phyloP scores from a whole-genome alignment of 1,284 basidiomycete species.

The Melampsora larici-populina region DNA sequence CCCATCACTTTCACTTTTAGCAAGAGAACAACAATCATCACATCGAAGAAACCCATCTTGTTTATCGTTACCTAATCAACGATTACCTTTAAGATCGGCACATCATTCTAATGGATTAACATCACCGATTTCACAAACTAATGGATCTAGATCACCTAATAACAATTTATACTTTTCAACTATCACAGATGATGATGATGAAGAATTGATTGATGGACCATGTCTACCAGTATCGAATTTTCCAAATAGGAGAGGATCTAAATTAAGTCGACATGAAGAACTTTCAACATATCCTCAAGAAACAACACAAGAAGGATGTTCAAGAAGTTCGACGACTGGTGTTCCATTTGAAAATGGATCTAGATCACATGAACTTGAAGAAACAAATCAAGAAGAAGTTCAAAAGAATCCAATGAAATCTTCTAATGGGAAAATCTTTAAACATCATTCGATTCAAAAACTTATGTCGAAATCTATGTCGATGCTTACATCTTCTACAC shows the following conservation, averaged over 20 bases:
- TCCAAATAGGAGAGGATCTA: not conserved
- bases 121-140: not conserved
- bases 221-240: not conserved
- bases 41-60: constrained; percentile 37
- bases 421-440: not conserved
- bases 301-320: not conserved
- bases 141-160: not conserved
- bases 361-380: not conserved
- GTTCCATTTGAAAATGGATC: not conserved
- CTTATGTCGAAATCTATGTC: not conserved
- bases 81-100: not conserved
- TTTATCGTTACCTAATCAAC: constrained; percentile 19
- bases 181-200: not conserved
- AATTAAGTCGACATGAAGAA: too few relatives aligned
- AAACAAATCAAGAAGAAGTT: not conserved
- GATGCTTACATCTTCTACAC: not conserved
- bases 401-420: not conserved
- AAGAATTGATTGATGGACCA: not conserved
- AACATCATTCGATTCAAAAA: not conserved
- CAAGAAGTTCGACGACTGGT: not conserved
- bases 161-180: not conserved
- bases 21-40: constrained; percentile 17
- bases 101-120: not conserved
- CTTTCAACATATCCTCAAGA: too few relatives aligned
- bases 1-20: constrained; percentile 23